Percentiles rank a stretch among this genome's conserved stretches.
Conservation (phyloP, 2,329 filamentous ascomycete species). For the Botryotinia globosa region DNA sequence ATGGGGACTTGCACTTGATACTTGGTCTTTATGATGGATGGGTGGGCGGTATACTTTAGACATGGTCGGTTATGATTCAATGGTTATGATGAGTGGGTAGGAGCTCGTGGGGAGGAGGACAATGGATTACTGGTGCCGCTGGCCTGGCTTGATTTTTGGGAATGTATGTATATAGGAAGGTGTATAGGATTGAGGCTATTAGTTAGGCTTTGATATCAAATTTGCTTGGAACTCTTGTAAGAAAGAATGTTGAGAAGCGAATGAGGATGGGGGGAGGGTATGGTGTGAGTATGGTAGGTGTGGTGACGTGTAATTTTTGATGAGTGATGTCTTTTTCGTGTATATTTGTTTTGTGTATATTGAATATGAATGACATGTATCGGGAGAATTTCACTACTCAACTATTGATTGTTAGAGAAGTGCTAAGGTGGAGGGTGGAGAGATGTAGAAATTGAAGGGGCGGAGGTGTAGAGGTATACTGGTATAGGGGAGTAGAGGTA, state of each 20-base stretch:
- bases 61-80: not conserved
- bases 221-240: not conserved
- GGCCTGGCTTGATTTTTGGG: not conserved
- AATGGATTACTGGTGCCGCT: not conserved
- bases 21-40: constrained; percentile 5
- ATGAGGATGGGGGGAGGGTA: not conserved
- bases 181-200: not conserved
- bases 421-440: too few species aligned
- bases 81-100: constrained; percentile 3
- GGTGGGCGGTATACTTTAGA: constrained; percentile 1
- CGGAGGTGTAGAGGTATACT: too few species aligned
- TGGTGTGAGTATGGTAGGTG: not conserved
- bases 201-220: not conserved
- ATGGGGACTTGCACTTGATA: not conserved
- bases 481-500: too few species aligned
- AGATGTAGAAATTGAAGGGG: too few species aligned
- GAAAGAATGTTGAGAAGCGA: not conserved
- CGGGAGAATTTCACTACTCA: too few species aligned
- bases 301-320: too few species aligned
- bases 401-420: too few species aligned
- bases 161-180: not conserved
- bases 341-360: not conserved
- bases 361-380: too few species aligned
- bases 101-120: not conserved
- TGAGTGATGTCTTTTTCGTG: not conserved